Percentiles rank a stretch among this genome's conserved stretches.
Evolutionary conservation across 352 stramenopile species (phyloP).

Genomic region (Phytophthora melonis): DNA sequence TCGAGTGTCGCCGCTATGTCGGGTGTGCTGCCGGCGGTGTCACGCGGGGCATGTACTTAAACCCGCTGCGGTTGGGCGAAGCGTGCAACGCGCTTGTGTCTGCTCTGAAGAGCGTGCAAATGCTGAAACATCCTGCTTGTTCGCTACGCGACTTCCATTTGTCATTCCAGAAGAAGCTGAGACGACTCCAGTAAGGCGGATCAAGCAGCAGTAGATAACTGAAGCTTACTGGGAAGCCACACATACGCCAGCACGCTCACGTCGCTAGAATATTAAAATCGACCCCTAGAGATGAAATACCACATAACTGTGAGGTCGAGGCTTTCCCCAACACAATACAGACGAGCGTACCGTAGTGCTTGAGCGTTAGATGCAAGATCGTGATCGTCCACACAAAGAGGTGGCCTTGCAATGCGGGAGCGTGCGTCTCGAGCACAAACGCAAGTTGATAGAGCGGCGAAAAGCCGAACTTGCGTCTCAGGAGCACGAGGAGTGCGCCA

Average conservation of each 20-base stretch:
- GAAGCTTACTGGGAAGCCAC: not conserved
- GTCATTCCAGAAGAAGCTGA: conserved; percentile 23
- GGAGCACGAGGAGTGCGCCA: conserved; percentile 7
- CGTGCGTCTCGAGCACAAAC: conserved; percentile 46
- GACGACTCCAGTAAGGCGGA: not conserved
- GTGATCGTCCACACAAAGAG: conserved; percentile 37
- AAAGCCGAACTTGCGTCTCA: conserved; percentile 26
- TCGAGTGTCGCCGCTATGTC: conserved; percentile 51
- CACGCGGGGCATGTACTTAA: conserved; percentile 49
- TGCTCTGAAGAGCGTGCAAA: conserved; percentile 11
- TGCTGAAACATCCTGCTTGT: conserved; percentile 10
- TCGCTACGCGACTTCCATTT: conserved; percentile 15
- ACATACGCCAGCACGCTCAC: not conserved
- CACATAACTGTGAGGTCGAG: too few species aligned
- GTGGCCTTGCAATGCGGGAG: conserved; percentile 17
- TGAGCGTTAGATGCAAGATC: conserved; percentile 36
- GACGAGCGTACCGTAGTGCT: conserved; percentile 29
- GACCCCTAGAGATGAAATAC: conserved; percentile 7
- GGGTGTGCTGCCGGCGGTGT: conserved; percentile 59
- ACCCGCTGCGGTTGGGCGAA: conserved; percentile 28
- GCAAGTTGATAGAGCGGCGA: conserved; percentile 38
- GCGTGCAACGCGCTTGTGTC: conserved; percentile 6
- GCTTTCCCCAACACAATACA: too few species aligned
- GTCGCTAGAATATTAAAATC: conserved; percentile 30
- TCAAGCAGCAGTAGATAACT: not conserved